phyloP scores from a whole-genome alignment of 2,329 filamentous ascomycete genomes.

The Berkeleyomyces rouxiae region DNA sequence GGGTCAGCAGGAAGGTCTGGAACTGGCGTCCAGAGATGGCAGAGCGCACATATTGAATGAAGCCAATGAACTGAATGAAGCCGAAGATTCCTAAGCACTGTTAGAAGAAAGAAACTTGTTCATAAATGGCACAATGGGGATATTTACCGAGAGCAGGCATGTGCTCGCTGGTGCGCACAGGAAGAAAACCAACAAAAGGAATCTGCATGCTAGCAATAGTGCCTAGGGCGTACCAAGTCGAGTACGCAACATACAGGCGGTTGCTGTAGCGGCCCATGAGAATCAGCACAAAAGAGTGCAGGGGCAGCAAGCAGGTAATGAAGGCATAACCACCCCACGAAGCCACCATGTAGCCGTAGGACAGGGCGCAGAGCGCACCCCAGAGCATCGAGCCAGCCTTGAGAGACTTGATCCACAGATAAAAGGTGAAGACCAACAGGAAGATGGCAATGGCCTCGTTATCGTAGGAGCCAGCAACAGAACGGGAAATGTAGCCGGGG shows the following conservation, averaged over 20 bases:
- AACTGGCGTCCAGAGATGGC: conserved; percentile 87
- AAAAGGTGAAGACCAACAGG: conserved; percentile 95
- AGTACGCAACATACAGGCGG: conserved; percentile 88
- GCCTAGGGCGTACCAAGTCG: conserved; percentile 92
- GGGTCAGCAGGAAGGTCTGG: conserved; percentile 66
- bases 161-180: conserved; percentile 92
- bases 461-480: conserved; percentile 95
- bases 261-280: conserved; percentile 95
- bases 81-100: conserved; percentile 67
- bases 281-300: conserved; percentile 86
- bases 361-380: conserved; percentile 84
- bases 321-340: conserved; percentile 99
- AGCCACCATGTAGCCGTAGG: conserved; percentile 99
- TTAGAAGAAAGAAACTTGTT: background rate
- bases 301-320: conserved; percentile 90
- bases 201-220: conserved; percentile 98
- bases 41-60: conserved; percentile 78
- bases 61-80: conserved; percentile 80
- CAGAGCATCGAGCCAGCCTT: conserved; percentile 94
- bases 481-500: conserved; percentile 93
- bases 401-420: conserved; percentile 95
- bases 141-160: conserved; percentile 81
- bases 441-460: conserved; percentile 99
- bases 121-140: background rate
- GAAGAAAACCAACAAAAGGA: conserved; percentile 93